Percentiles rank a stretch among this genome's conserved stretches.
These are phyloP conservation scores for Xerocomus brunneocitrinus DNA, from an alignment of 768 basidiomycete species.

Conservation along the genomic window DNA sequence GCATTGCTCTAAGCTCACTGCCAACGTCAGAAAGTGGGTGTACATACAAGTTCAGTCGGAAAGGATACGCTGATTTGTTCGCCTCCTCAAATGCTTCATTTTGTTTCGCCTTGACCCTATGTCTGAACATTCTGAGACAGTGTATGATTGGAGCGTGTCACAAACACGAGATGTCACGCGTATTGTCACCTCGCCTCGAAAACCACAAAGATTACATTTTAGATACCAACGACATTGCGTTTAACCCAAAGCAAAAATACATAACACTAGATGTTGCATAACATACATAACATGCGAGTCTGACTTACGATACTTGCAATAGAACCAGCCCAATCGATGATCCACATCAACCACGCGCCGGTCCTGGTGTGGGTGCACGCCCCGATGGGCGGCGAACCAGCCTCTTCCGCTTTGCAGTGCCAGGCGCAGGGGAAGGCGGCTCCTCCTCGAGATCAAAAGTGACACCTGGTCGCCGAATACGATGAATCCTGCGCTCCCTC, in stretches of 20 bases:
- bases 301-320: constrained; percentile 22
- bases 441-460: constrained; percentile 62
- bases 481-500: constrained; percentile 35
- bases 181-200: constrained; percentile 7
- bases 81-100: background rate
- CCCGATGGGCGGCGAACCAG: constrained; percentile 30
- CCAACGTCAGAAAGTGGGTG: background rate
- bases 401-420: constrained; percentile 20
- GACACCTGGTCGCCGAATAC: constrained; percentile 55
- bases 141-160: constrained; percentile 4
- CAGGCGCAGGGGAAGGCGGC: constrained; percentile 37
- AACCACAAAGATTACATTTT: constrained; percentile 1
- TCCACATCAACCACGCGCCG: constrained; percentile 17
- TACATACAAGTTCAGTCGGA: constrained; percentile 76
- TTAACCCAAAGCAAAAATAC: constrained; percentile 18
- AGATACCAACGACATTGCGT: constrained; percentile 15
- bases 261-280: constrained; percentile 26
- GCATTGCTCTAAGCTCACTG: constrained; percentile 5
- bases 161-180: constrained; percentile 27
- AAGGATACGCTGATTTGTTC: constrained; percentile 44
- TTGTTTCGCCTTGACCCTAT: constrained; percentile 2
- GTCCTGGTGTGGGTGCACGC: constrained; percentile 23
- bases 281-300: constrained; percentile 24
- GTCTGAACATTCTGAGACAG: constrained; percentile 19
- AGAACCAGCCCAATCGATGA: background rate